Conservation (phyloP, 129 eudicot species). For the Flaveria bidentis region DNA sequence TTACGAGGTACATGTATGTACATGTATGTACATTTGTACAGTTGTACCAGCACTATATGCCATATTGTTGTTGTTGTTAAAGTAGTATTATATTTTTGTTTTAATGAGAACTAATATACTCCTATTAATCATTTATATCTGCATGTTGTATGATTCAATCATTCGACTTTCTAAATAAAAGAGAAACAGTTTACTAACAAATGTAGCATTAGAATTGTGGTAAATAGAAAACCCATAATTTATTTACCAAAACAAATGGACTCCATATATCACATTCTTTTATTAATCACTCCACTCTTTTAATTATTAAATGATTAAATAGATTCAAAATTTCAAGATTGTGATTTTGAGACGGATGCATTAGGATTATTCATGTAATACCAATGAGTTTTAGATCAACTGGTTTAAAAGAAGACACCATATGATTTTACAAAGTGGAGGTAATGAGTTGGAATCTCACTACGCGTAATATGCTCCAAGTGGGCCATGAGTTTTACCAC, state of each 20-base stretch:
- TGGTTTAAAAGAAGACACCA: too few relatives aligned
- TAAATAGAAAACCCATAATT: not conserved
- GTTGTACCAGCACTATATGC: not conserved
- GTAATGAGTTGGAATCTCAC: too few relatives aligned
- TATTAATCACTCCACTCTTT: not conserved
- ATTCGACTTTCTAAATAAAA: too few relatives aligned
- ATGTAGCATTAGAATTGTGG: too few relatives aligned
- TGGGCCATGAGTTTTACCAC: too few relatives aligned
- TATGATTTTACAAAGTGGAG: too few relatives aligned
- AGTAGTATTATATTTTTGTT: too few relatives aligned
- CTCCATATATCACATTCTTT: not conserved
- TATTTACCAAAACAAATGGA: not conserved
- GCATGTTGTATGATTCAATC: too few relatives aligned
- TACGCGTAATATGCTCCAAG: too few relatives aligned
- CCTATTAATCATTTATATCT: too few relatives aligned
- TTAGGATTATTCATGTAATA: conserved; percentile 32
- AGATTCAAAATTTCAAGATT: conserved; percentile 4
- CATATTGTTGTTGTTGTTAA: not conserved
- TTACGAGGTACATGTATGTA: not conserved
- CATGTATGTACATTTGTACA: not conserved
- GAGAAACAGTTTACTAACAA: too few relatives aligned
- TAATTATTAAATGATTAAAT: not conserved
- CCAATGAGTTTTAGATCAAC: not conserved
- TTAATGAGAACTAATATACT: too few relatives aligned
- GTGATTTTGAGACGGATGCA: conserved; percentile 31